phyloP scores from a whole-genome alignment of 345 rosid species.

The Adansonia digitata region DNA sequence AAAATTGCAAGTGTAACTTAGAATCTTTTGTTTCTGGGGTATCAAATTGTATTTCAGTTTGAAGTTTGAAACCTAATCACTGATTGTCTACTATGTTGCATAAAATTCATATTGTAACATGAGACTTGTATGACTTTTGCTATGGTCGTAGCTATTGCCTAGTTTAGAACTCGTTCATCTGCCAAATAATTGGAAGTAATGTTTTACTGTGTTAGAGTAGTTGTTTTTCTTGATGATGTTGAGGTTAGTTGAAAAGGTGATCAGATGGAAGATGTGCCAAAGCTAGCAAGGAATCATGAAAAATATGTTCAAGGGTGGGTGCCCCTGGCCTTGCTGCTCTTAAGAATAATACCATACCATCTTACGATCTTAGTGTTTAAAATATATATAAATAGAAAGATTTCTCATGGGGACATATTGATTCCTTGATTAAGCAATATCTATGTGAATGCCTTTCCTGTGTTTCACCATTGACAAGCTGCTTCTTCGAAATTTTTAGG shows the following conservation, averaged over 20 bases:
- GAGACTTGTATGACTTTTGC: neutral
- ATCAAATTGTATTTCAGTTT: neutral
- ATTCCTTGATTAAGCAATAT: neutral
- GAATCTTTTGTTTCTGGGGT: neutral
- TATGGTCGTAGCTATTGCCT: neutral
- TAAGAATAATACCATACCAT: too few relatives aligned
- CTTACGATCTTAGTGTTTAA: too few relatives aligned
- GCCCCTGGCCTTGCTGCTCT: neutral
- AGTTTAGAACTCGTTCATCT: neutral
- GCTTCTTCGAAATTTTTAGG: neutral
- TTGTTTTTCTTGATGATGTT: neutral
- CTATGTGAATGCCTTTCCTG: neutral
- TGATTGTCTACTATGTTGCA: neutral
- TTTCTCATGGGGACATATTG: neutral
- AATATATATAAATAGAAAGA: neutral
- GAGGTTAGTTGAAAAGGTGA: neutral
- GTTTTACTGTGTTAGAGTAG: neutral
- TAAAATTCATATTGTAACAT: neutral
- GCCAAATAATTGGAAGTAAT: neutral
- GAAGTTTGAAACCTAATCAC: neutral
- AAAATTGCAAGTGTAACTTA: conserved; percentile 8
- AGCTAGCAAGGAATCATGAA: conserved; percentile 2
- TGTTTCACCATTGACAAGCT: neutral
- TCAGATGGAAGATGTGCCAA: neutral
- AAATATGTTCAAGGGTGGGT: neutral